Evolutionary conservation across 768 basidiomycete genomes (phyloP).

Genomic region (Rhodocollybia butyracea): DNA sequence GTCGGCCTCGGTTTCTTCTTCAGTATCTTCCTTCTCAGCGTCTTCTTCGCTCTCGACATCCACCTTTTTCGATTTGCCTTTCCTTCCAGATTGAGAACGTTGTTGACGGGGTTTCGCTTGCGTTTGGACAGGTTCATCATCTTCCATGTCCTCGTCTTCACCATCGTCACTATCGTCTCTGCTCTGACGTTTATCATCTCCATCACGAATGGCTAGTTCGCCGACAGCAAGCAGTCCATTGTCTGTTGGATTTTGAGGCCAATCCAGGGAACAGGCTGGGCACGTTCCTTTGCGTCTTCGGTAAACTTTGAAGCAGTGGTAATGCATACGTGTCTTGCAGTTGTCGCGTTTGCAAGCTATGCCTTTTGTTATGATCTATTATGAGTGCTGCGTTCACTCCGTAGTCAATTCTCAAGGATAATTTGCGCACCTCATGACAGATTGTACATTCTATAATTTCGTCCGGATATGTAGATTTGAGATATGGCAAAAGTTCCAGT

Average conservation of each 20-base stretch:
- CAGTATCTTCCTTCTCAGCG: slow-evolving; percentile 31
- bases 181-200: slow-evolving; percentile 45
- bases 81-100: slow-evolving; percentile 23
- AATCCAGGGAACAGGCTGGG: slow-evolving; percentile 54
- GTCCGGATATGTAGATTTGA: slow-evolving; percentile 69
- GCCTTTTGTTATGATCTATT: slow-evolving; percentile 69
- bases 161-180: slow-evolving; percentile 32
- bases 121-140: slow-evolving; percentile 27
- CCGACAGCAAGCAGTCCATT: slow-evolving; percentile 55
- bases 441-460: slow-evolving; percentile 70
- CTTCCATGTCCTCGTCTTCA: slow-evolving; percentile 39
- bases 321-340: slow-evolving; percentile 65
- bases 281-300: slow-evolving; percentile 44
- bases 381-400: neutral
- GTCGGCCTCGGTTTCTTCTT: slow-evolving; percentile 15
- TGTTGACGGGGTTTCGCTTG: slow-evolving; percentile 22
- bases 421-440: slow-evolving; percentile 60
- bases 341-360: slow-evolving; percentile 55
- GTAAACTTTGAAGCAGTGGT: slow-evolving; percentile 57
- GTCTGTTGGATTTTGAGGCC: slow-evolving; percentile 52
- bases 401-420: neutral
- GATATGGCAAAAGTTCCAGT: slow-evolving; percentile 70
- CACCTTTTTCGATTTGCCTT: slow-evolving; percentile 17
- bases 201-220: slow-evolving; percentile 63
- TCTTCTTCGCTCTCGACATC: slow-evolving; percentile 30